A percentile compares a stretch with the other conserved stretches of the same genome.
phyloP scores from a whole-genome alignment of 2,329 filamentous ascomycete genomes.

The Aspergillus sp. region DNA sequence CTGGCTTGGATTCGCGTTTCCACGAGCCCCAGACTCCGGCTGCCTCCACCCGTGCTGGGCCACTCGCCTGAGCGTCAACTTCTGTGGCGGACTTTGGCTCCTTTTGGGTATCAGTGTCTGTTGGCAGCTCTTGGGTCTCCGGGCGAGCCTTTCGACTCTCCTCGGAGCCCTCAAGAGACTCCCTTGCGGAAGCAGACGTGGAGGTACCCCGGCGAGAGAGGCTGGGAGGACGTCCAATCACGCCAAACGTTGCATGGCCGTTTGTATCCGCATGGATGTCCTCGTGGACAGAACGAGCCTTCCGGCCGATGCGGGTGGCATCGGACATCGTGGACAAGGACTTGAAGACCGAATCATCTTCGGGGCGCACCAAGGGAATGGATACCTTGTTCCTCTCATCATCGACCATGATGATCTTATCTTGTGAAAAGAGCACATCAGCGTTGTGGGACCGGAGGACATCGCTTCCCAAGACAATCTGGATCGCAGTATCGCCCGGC shows the following conservation, averaged over 20 bases:
- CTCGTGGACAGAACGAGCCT: conserved; percentile 7
- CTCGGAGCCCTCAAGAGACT: conserved; percentile 27
- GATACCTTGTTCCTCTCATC: conserved; percentile 84
- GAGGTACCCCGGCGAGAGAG: conserved; percentile 30
- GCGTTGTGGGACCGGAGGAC: conserved; percentile 81
- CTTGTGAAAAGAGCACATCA: conserved; percentile 89
- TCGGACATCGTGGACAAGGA: conserved; percentile 64
- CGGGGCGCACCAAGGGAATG: conserved; percentile 88
- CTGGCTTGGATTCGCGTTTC: conserved; percentile 54
- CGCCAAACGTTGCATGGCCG: conserved; percentile 30
- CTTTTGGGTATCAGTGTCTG: conserved; percentile 18
- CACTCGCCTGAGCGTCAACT: conserved; percentile 31
- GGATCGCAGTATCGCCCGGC: conserved; percentile 61
- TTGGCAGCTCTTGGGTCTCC: conserved; percentile 6
- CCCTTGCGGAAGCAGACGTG: conserved; percentile 25
- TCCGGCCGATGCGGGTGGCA: conserved; percentile 11
- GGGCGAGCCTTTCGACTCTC: conserved; percentile 23
- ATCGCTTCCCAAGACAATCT: conserved; percentile 89
- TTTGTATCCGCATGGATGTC: conserved; percentile 18
- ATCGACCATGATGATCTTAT: conserved; percentile 82
- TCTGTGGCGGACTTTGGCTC: conserved; percentile 28
- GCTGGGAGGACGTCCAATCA: conserved; percentile 35
- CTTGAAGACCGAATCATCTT: conserved; percentile 80
- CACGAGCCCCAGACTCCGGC: conserved; percentile 70
- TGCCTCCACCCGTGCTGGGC: conserved; percentile 37